Base-by-base conservation (phyloP, 345 rosid genomes). In the Pugionium cornutum region DNA sequence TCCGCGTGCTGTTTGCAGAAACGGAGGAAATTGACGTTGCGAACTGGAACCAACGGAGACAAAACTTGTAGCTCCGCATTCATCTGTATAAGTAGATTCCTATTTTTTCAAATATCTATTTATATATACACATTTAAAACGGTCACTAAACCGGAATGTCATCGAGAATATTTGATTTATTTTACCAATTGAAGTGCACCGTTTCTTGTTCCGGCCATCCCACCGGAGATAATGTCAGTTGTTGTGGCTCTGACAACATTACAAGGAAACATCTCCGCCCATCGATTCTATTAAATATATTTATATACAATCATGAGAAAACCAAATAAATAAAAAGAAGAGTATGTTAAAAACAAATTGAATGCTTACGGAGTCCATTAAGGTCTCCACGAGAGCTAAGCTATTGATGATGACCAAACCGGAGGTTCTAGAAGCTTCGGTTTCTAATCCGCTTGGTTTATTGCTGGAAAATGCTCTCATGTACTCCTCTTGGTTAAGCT, bases 31-130 rank as follows among this genome's bases (percentile, higher is more conserved):
- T 67, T 83, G 42, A 82, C 82, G 61, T 81, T 79, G 7, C 92
- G 81, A 40, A 74, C 71, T 26, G 92, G 89, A 49, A 83, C 90
- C 69, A 84, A 46, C 1, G 96, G 96, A 1, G 95, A 83, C 56
- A 85, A 78, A 56, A 87, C 81, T 69, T 87, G 92, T 53, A 87
- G 42, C 71, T 92, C 91, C n/a, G 89, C 92, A 49, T 76, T 65
- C 83, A 87, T 82, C 96, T 88, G 66, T 2, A 5, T 36, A 31
- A 37, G 60, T 9, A 37, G 2, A 34, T 54, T 26, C 42, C 9
- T 8, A 11, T 6, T 10, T n/a, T 18, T 18, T 18, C 18, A 18
- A 18, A 18, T 18, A 18, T 18, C 18, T 18, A 18, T 18, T 18
- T 18, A 18, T 18, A 18, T 18, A 18, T 18, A 18, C 18, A 18